Conservation (phyloP, 768 basidiomycete species). For the Tylopilus felleus region DNA sequence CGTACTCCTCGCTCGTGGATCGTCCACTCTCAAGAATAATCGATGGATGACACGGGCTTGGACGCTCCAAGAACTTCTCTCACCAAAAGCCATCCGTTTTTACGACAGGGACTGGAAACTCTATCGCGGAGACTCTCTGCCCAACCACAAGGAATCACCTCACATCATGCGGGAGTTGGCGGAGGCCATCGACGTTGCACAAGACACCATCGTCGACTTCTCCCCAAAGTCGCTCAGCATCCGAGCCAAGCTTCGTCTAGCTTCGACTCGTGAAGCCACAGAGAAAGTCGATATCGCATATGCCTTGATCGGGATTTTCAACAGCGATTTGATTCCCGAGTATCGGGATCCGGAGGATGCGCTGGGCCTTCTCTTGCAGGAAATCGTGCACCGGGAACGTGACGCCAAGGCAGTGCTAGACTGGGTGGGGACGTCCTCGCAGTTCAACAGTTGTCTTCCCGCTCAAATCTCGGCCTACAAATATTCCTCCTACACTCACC, state of each 20-base stretch:
- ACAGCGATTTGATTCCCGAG: not conserved
- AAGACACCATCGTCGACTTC: not conserved
- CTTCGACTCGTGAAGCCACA: not conserved
- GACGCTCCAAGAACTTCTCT: constrained; percentile 6
- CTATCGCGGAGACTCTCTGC: not conserved
- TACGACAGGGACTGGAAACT: not conserved
- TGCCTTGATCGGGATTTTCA: not conserved
- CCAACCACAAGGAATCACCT: not conserved
- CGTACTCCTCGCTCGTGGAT: not conserved
- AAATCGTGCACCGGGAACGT: constrained; percentile 2
- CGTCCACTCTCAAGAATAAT: not conserved
- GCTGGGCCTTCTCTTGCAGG: constrained; percentile 6
- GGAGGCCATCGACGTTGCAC: not conserved
- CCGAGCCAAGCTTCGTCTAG: not conserved
- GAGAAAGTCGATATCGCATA: not conserved
- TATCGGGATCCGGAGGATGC: not conserved
- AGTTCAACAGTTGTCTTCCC: constrained; percentile 14
- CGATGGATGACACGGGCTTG: constrained; percentile 2
- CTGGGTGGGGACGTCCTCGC: constrained; percentile 10
- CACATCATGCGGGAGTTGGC: not conserved
- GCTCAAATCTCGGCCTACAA: constrained; percentile 3
- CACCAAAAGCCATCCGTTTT: not conserved
- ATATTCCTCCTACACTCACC: not conserved
- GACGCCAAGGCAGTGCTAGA: constrained; percentile 8
- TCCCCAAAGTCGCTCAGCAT: not conserved